Conservation (phyloP, 257 asterid species). For the Scutellaria baicalensis region DNA sequence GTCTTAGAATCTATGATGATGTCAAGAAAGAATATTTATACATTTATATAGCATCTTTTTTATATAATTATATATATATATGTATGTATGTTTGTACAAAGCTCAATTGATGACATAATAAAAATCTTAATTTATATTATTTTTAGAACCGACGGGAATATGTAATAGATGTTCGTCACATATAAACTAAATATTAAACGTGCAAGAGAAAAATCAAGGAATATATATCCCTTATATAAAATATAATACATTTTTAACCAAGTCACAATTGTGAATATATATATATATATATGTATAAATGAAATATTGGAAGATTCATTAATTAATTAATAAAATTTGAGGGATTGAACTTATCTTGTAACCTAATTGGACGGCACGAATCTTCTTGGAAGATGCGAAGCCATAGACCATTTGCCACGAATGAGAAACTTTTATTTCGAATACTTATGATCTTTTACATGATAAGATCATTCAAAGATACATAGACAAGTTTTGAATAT, state of each 20-base stretch:
- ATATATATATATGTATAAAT: neutral
- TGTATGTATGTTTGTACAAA: neutral
- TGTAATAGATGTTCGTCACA: neutral
- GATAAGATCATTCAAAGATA: constrained; percentile 25
- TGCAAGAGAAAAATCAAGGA: neutral
- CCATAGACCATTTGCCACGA: constrained; percentile 25
- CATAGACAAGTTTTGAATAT: constrained; percentile 1
- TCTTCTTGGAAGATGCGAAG: constrained; percentile 29
- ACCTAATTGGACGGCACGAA: constrained; percentile 17
- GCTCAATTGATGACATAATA: constrained; percentile 14
- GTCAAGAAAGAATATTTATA: neutral
- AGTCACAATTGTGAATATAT: neutral
- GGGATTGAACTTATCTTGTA: constrained; percentile 12
- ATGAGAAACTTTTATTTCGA: neutral
- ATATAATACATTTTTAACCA: neutral
- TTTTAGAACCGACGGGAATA: neutral
- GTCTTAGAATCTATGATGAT: constrained; percentile 17
- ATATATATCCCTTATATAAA: neutral
- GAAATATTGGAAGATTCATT: too few species aligned
- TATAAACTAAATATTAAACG: neutral
- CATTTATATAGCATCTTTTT: neutral
- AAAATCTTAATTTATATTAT: neutral
- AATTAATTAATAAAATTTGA: neutral
- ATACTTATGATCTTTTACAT: constrained; percentile 28
- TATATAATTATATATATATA: too few species aligned